Conservation (phyloP, 2,329 filamentous ascomycete genomes). For the Thelonectria discophora region DNA sequence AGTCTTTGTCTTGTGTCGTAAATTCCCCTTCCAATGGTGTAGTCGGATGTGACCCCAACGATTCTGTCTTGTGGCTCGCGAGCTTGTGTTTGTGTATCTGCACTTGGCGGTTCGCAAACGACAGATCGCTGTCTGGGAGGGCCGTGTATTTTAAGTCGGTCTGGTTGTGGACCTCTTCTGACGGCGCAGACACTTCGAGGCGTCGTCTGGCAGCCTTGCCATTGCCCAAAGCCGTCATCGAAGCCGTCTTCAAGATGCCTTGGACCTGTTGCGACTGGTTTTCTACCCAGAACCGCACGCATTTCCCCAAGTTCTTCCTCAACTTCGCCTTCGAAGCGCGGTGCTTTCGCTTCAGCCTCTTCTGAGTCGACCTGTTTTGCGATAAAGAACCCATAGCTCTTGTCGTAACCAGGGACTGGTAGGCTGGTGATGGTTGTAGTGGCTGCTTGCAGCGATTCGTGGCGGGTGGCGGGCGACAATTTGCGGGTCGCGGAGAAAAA, state of each 20-base stretch:
- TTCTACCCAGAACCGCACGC: not conserved
- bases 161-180: too few species aligned
- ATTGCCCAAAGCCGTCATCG: too few species aligned
- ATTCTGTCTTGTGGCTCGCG: not conserved
- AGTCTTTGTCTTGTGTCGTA: not conserved
- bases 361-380: not conserved
- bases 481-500: not conserved
- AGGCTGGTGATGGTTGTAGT: not conserved
- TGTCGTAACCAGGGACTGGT: not conserved
- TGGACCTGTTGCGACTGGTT: too few species aligned
- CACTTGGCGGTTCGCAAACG: constrained; percentile 1
- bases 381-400: not conserved
- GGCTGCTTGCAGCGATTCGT: not conserved
- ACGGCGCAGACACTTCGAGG: too few species aligned
- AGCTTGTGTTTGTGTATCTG: not conserved
- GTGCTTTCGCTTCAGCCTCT: too few species aligned
- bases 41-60: not conserved
- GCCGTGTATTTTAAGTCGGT: too few species aligned
- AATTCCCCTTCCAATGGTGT: not conserved
- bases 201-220: too few species aligned
- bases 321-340: too few species aligned
- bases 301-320: not conserved
- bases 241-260: too few species aligned
- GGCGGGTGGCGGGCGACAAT: too few species aligned
- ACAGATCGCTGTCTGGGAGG: not conserved